These are phyloP conservation scores for Kluyveromyces dobzhanskii DNA, from an alignment of 805 yeast genomes.

Conservation along the genomic window DNA sequence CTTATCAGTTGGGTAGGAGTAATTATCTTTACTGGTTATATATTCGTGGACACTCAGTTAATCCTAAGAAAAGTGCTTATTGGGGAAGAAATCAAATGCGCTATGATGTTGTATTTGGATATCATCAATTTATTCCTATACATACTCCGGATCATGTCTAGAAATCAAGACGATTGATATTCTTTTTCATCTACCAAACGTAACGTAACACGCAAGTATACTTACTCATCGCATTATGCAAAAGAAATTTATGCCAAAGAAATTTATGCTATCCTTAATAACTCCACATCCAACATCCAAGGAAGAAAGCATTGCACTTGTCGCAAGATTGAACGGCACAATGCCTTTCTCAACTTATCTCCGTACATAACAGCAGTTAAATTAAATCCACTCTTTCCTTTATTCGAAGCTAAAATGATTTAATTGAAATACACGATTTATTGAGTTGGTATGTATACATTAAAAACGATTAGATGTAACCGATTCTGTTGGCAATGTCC, in stretches of 20 bases:
- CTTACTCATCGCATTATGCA: no score
- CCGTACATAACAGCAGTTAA: no score
- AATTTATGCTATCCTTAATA: not conserved
- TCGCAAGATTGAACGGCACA: no score
- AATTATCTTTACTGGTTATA: slow-evolving; percentile 57
- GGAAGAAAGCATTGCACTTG: no score
- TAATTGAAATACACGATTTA: slow-evolving; percentile 5
- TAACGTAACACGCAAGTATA: no score
- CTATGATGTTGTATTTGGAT: slow-evolving; percentile 72
- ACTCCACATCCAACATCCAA: not conserved
- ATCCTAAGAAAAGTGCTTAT: slow-evolving; percentile 67
- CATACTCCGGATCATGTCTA: slow-evolving; percentile 56
- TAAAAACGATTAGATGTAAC: slow-evolving; percentile 70
- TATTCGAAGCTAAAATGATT: slow-evolving; percentile 2
- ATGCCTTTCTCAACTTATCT: no score
- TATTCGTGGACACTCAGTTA: slow-evolving; percentile 74
- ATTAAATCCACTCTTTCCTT: not conserved
- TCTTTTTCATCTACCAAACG: no score
- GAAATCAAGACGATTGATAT: slow-evolving; percentile 14
- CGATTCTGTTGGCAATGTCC: slow-evolving; percentile 99
- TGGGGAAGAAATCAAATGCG: slow-evolving; percentile 80
- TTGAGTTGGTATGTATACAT: slow-evolving; percentile 8
- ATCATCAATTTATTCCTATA: slow-evolving; percentile 72
- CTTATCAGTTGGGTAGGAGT: slow-evolving; percentile 71
- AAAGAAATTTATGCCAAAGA: no score